These are phyloP conservation scores for Pittosporum tobira DNA, from an alignment of 129 eudicot genomes.

Conservation along the genomic window DNA sequence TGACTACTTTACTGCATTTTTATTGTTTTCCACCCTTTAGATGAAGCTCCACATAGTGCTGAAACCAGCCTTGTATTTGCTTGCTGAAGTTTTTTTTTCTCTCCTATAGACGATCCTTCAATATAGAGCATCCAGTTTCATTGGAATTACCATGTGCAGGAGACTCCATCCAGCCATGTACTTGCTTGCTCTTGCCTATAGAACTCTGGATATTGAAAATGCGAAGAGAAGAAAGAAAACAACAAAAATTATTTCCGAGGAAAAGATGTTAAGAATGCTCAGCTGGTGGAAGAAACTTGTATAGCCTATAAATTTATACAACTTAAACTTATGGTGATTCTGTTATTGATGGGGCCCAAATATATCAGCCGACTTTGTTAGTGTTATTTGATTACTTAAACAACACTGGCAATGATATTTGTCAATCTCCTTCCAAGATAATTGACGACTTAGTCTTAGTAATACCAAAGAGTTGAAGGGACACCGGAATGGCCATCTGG, in stretches of 20 bases:
- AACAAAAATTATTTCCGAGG: slow-evolving; percentile 35
- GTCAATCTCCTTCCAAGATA: slow-evolving; percentile 3
- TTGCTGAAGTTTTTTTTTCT: background rate
- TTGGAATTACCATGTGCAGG: slow-evolving; percentile 33
- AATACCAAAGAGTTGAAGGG: slow-evolving; percentile 13
- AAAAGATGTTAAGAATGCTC: slow-evolving; percentile 35
- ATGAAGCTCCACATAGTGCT: background rate
- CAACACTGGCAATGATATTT: slow-evolving; percentile 5
- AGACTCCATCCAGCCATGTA: slow-evolving; percentile 94
- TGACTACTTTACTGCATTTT: too few relatives aligned
- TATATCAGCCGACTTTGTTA: background rate
- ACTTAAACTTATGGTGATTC: slow-evolving; percentile 8
- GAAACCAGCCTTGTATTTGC: too few relatives aligned
- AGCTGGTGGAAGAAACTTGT: slow-evolving; percentile 63
- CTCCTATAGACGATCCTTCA: background rate
- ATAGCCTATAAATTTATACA: slow-evolving; percentile 16
- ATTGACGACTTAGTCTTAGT: slow-evolving; percentile 8
- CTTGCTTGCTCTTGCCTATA: slow-evolving; percentile 88
- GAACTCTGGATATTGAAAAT: slow-evolving; percentile 87
- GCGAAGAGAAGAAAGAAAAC: slow-evolving; percentile 43
- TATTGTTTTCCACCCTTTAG: too few relatives aligned
- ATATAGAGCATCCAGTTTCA: too few relatives aligned
- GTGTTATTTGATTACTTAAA: background rate
- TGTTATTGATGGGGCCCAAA: slow-evolving; percentile 11
- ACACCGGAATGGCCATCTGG: slow-evolving; percentile 8